Base-by-base conservation (phyloP, 371 early-diverging fungal genomes). In the Synchytrium microbalum region DNA sequence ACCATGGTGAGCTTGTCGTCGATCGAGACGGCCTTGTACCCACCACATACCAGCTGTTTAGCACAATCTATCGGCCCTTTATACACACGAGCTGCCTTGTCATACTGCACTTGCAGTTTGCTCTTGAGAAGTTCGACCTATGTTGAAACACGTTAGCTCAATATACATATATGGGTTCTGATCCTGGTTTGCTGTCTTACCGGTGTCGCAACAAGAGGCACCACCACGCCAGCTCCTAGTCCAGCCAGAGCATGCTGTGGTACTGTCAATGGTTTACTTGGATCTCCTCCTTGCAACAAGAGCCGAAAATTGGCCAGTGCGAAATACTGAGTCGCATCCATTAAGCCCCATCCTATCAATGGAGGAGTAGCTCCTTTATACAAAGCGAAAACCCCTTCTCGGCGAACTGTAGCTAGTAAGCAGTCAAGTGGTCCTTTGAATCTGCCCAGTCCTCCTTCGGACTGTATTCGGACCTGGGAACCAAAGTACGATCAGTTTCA, bases 361-460 rank as follows among this genome's bases (percentile, higher is more conserved):
- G 97, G 95, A 8, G 94, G 94, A 19, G 92, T 91, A 2, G 95
- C 93, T 27, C 92, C 79, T 59, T 90, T 90, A 72, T 94, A 97
- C 14, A 96, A 75, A 0, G 89, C 91, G 16, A 76, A 46, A n/a
- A 84, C 58, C 1, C 96, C 95, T 70, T 96, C 96, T 29, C 23
- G 14, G 14, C 33, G 60, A 53, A 56, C 51, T 13, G 60, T 32
- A 27, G 51, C 60, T 13, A 56, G 19, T 10, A 60, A 23, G 23
- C 60, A 60, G 51, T 56, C 14, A 27, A 60, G 26, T 16, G 60
- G 60, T 57, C 57, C 57, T 57, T 68, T 83, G 77, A 95, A 95
- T 28, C 90, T 85, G 19, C 91, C 91, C 51, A 80, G 80, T 0
- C 75, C 71, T 25, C 90, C 87, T 32, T 91, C 89, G 19, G 91